These are phyloP conservation scores for Trichophyton simii DNA, from an alignment of 2,329 filamentous ascomycete species.

Conservation along the genomic window DNA sequence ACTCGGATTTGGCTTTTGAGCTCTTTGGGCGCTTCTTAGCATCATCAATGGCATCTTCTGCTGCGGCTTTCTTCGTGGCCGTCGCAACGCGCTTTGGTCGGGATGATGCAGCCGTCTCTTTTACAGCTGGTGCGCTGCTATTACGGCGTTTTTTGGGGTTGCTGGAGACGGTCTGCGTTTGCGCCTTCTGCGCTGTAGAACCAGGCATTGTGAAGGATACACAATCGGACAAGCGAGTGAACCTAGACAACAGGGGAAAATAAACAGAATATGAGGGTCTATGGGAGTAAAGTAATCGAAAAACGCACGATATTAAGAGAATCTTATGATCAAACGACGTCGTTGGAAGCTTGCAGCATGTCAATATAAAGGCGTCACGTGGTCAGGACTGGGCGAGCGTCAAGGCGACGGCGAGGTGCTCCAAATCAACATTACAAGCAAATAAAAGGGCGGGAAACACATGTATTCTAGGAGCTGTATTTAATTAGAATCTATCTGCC, in stretches of 20 bases:
- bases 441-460: not conserved
- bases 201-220: not conserved
- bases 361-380: not conserved
- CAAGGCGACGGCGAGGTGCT: not conserved
- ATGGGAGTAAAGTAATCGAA: not conserved
- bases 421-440: not conserved
- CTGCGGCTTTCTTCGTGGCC: not conserved
- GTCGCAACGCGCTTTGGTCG: constrained; percentile 7
- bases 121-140: not conserved
- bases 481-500: not conserved
- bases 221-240: not conserved
- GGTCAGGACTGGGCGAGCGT: not conserved
- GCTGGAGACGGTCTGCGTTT: not conserved
- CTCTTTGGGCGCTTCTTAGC: constrained; percentile 2
- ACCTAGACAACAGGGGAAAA: not conserved
- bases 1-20: not conserved
- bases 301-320: not conserved
- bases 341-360: not conserved
- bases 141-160: not conserved
- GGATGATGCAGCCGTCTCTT: constrained; percentile 11
- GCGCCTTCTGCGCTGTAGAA: not conserved
- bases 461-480: not conserved
- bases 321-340: not conserved
- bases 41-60: not conserved
- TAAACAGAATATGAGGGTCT: not conserved